Percentiles rank a stretch among this genome's conserved stretches.
These are phyloP conservation scores for Euphrasia confusa DNA, from an alignment of 257 asterid genomes.

Conservation along the genomic window DNA sequence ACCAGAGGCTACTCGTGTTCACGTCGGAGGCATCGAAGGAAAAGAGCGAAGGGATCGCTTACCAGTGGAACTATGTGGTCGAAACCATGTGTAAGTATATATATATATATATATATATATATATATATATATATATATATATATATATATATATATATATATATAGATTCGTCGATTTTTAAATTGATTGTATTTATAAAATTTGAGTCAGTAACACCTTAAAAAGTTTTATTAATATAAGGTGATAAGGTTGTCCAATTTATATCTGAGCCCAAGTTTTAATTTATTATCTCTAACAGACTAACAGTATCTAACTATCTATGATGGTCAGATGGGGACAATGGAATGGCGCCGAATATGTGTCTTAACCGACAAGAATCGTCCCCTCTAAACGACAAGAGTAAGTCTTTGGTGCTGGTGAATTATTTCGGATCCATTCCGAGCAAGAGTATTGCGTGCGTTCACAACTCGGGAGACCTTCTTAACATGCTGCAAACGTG, in stretches of 20 bases:
- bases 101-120: too few relatives aligned
- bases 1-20: constrained; percentile 68
- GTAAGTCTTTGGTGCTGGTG: constrained; percentile 50
- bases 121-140: too few relatives aligned
- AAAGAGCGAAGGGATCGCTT: constrained; percentile 67
- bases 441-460: constrained; percentile 37
- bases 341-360: constrained; percentile 58
- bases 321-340: constrained; percentile 59
- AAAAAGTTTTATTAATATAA: too few relatives aligned
- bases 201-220: too few relatives aligned
- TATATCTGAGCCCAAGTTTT: too few relatives aligned
- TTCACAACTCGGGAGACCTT: constrained; percentile 50
- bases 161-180: too few relatives aligned
- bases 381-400: constrained; percentile 45
- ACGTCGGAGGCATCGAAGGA: constrained; percentile 58
- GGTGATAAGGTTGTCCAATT: too few relatives aligned
- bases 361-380: constrained; percentile 69
- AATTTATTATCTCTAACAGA: too few relatives aligned
- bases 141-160: too few relatives aligned
- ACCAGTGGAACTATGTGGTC: constrained; percentile 86
- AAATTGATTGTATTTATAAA: too few relatives aligned
- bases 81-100: constrained; percentile 37
- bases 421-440: constrained; percentile 58
- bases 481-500: constrained; percentile 48
- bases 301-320: too few relatives aligned